These are phyloP conservation scores for Colletotrichum sp. DNA, from an alignment of 2,329 filamentous ascomycete genomes.

Conservation along the genomic window DNA sequence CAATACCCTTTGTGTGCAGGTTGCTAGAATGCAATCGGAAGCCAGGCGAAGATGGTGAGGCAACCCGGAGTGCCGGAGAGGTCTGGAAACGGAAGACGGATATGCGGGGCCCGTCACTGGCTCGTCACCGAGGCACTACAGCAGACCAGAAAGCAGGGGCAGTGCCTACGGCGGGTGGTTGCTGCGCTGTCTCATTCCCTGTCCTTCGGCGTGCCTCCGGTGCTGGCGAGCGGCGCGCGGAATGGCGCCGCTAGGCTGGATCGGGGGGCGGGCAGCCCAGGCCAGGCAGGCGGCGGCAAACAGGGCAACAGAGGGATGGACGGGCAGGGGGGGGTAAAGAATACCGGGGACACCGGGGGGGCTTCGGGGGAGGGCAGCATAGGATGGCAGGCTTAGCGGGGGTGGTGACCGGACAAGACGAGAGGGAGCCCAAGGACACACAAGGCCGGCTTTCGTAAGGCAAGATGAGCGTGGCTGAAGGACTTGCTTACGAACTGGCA, in stretches of 20 bases:
- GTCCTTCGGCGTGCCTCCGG: not conserved
- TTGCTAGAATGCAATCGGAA: not conserved
- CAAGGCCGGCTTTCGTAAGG: not conserved
- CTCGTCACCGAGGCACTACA: not conserved
- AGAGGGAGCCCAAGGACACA: not conserved
- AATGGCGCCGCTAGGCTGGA: constrained; percentile 1
- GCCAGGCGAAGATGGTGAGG: not conserved
- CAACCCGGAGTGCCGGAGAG: not conserved
- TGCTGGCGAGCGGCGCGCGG: not conserved
- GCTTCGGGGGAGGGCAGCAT: too few species aligned
- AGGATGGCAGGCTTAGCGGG: too few species aligned
- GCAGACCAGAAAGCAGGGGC: not conserved
- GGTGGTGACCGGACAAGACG: not conserved
- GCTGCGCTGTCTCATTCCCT: not conserved
- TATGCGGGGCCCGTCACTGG: not conserved
- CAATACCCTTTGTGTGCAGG: not conserved
- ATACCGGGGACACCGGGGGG: not conserved
- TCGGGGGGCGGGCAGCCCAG: not conserved
- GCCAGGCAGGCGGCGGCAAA: not conserved
- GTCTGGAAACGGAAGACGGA: not conserved
- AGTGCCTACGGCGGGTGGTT: not conserved
- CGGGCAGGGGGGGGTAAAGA: not conserved
- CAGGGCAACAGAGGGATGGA: not conserved
- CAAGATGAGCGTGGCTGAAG: not conserved
- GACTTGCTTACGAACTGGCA: not conserved